Percentiles rank a stretch among this genome's conserved stretches.
Evolutionary conservation across 352 stramenopile genomes (phyloP).

Genomic region (Phytophthora constricta): DNA sequence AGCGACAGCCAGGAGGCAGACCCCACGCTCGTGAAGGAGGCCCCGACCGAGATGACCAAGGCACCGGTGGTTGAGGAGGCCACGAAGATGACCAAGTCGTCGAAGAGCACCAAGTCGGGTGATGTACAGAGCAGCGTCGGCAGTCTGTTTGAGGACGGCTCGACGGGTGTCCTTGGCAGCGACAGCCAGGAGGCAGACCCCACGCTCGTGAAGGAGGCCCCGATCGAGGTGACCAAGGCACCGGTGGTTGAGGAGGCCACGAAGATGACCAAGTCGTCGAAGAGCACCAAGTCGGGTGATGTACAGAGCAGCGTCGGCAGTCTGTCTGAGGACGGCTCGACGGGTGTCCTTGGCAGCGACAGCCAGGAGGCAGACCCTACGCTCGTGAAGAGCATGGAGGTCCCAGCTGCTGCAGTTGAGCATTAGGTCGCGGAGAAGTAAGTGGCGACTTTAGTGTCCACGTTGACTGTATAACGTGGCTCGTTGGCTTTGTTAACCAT

Average conservation of each 20-base stretch:
- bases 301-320: not conserved
- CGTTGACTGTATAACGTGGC: no score
- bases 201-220: not conserved
- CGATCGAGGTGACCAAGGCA: not conserved
- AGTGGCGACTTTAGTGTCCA: no score
- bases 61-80: not conserved
- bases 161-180: not conserved
- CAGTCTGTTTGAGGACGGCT: not conserved
- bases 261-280: not conserved
- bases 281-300: not conserved
- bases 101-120: not conserved
- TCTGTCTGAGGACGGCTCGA: not conserved
- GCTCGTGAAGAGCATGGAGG: not conserved
- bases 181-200: not conserved
- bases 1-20: constrained; percentile 1
- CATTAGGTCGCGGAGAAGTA: no score
- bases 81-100: not conserved
- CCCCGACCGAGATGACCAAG: not conserved
- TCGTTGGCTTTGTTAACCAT: no score
- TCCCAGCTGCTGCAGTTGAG: no score
- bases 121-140: not conserved
- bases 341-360: not conserved
- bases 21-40: constrained; percentile 4
- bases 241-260: not conserved
- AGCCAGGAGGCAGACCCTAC: constrained; percentile 4